A percentile compares a stretch with the other conserved stretches of the same genome.
phyloP scores from a whole-genome alignment of 2,329 filamentous ascomycete genomes.

The Colletotrichum incanum region DNA sequence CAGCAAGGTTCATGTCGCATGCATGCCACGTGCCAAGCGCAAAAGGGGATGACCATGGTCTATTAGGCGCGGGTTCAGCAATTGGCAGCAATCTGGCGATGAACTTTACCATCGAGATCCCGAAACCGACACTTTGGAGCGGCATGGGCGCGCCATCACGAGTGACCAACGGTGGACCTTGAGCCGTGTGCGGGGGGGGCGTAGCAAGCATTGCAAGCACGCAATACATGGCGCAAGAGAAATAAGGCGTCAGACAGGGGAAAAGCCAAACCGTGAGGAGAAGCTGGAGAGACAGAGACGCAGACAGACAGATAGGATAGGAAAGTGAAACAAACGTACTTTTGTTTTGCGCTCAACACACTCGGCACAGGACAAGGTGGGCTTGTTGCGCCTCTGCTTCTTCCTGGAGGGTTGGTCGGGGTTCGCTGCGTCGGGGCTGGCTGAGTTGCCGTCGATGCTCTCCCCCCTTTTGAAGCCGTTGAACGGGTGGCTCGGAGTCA shows the following conservation, averaged over 20 bases:
- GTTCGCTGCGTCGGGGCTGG: constrained; percentile 37
- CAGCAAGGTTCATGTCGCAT: constrained; percentile 3
- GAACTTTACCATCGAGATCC: neutral
- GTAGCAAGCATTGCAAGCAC: neutral
- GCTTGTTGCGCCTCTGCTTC: constrained; percentile 89
- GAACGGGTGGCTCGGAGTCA: constrained; percentile 14
- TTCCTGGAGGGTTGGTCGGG: constrained; percentile 66
- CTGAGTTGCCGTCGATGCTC: constrained; percentile 23
- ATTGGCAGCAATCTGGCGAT: neutral
- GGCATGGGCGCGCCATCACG: neutral
- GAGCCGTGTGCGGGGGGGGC: neutral
- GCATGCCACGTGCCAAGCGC: constrained; percentile 2
- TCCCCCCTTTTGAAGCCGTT: constrained; percentile 35
- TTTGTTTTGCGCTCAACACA: constrained; percentile 89
- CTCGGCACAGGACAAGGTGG: constrained; percentile 83
- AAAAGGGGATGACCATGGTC: neutral
- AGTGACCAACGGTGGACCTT: constrained; percentile 9
- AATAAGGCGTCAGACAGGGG: neutral
- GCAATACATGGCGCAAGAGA: neutral
- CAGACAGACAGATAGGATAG: constrained; percentile 30
- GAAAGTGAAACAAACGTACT: constrained; percentile 60
- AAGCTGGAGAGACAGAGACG: neutral
- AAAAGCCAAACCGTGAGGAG: neutral
- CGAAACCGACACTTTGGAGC: neutral
- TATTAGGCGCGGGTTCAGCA: neutral